Evolutionary conservation across 257 asterid species (phyloP), one percentile per base, ranked within the genome.

Genomic region (Jasminum sambac): DNA sequence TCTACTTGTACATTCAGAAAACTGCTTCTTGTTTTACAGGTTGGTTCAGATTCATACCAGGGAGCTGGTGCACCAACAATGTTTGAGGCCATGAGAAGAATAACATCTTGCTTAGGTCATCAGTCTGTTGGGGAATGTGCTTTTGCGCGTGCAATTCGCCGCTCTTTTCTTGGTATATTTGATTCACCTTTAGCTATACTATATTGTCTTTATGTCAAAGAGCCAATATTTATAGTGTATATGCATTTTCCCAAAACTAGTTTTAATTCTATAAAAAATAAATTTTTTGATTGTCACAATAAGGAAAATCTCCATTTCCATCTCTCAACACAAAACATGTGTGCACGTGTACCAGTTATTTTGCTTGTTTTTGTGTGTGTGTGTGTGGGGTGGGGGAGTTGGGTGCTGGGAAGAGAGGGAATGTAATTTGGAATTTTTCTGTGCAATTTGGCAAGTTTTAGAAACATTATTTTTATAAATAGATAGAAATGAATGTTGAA

Each of bases 61-160:
- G 98, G 99, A 80, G 97, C 99, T 70, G 96, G 98, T 74, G 99
- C 99, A 0, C 99, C 98, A 74, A 89, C 97, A 76, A 84, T 95
- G 91, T 95, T 91, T 84, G 98, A 95, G 87, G 96, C 96, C 81
- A 89, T 95, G 89, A 84, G 91, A 83, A 86, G 98, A 69, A 84
- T 91, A 75, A 66, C 77, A 74, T 84, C 88, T 72, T 85, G 87
- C 77, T 81, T 95, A 73, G 84, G 83, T 76, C 83, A 72, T 71
- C 86, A 82, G 36, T 80, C 82, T 75, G 82, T 84, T 48, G 85
- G 88, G 63, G 98, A 88, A 81, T 79, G 89, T 74, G 82, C 76
- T 73, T 89, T 91, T 80, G 81, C 95, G 11, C 90, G 95, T 61
- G 85, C 94, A 66, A 83, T 95, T 73, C 89, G 85, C 69, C 83